Percentiles rank a stretch among this genome's conserved stretches.
phyloP scores from a whole-genome alignment of 2,329 filamentous ascomycete species.

The Alternaria tenuissima region DNA sequence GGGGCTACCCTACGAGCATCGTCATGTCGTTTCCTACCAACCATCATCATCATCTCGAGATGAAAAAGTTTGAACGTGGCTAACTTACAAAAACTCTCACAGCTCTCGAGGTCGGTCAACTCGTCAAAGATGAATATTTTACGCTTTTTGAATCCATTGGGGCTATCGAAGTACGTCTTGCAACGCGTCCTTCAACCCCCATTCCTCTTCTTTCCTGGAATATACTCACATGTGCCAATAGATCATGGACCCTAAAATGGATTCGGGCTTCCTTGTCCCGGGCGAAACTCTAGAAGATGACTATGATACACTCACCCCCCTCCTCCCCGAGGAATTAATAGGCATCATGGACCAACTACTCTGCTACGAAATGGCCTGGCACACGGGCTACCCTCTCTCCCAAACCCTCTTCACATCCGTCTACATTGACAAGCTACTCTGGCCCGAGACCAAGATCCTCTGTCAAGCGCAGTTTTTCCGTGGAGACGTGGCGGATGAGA shows the following conservation, averaged over 20 bases:
- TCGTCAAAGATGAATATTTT: constrained; percentile 94
- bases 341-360: constrained; percentile 95
- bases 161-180: constrained; percentile 69
- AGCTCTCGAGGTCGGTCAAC: constrained; percentile 81
- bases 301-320: constrained; percentile 74
- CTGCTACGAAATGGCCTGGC: constrained; percentile 96
- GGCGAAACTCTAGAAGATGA: constrained; percentile 84
- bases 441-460: constrained; percentile 70
- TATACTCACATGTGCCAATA: constrained; percentile 50
- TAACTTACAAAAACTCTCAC: constrained; percentile 21
- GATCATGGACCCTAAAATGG: constrained; percentile 99
- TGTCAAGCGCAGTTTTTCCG: constrained; percentile 70
- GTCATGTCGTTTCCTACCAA: constrained; percentile 3
- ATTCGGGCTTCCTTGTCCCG: constrained; percentile 83
- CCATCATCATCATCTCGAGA: not conserved
- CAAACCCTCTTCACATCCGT: constrained; percentile 94
- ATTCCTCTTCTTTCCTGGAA: not conserved
- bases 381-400: constrained; percentile 92
- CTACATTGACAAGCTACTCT: constrained; percentile 84
- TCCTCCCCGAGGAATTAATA: constrained; percentile 81
- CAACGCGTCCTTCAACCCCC: not conserved
- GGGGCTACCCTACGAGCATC: constrained; percentile 14
- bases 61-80: not conserved
- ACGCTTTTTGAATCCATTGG: constrained; percentile 94
- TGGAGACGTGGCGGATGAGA: constrained; percentile 28